Evolutionary conservation across 306 rosid genomes (phyloP), one percentile per base, ranked within the genome.

Genomic region (Cercis canadensis): DNA sequence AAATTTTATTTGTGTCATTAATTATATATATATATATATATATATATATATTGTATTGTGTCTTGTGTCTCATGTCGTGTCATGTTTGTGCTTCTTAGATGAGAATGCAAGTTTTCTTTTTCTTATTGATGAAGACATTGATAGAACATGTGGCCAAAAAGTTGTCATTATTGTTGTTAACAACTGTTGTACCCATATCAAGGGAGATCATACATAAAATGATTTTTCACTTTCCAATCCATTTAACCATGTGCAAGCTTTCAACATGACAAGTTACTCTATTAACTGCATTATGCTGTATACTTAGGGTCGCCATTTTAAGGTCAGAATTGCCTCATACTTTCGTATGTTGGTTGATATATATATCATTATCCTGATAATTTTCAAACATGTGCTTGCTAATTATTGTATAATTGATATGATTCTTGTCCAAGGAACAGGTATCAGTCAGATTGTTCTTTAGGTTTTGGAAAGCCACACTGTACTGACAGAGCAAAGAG

Each of bases 401-500:
- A 67, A 78, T 65, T 57, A 19, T 4, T 45, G 65, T 57, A 82
- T 62, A 68, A 34, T 4, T 69, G 46, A 24, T 55, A 61, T 79
- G 61, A 73, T 73, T 77, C 68, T 67, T 66, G 53, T 76, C 54
- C 39, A 51, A 78, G 75, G 54, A 60, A 52, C 78, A 92, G 96
- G 88, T 77, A 85, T 92, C 69, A 52, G 68, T 69, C 71, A 76
- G 74, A 43, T 59, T 45, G 85, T 80, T 76, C 78, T 92, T 36
- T 32, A 16, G 51, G 78, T 78, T 75, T 78, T 85, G 87, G 98
- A 81, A 69, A 83, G 86, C 65, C 72, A 78, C 69, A 81, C 81
- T 57, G 81, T 89, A 86, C 80, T 89, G 92, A 70, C 73, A 74
- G 39, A 77, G 81, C 83, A 88, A 83, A 83, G 90, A 80, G 66